A percentile compares a stretch with the other conserved stretches of the same genome.
These are phyloP conservation scores for Cladosporium halotolerans DNA, from an alignment of 2,329 filamentous ascomycete genomes.

Conservation along the genomic window DNA sequence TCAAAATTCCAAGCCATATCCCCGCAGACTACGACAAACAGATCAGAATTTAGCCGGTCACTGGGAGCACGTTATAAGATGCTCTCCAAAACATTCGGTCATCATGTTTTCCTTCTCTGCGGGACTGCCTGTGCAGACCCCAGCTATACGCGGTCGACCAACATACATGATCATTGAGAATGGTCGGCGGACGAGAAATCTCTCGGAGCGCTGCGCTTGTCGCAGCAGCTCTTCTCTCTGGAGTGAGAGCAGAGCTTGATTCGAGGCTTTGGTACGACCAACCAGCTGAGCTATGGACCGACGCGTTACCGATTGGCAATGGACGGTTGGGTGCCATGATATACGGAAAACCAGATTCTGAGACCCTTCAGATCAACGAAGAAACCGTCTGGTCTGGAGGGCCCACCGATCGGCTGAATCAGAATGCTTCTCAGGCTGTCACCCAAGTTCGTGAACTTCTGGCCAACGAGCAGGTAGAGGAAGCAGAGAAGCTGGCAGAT, in stretches of 20 bases:
- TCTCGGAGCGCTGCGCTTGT: not conserved
- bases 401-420: constrained; percentile 3
- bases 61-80: too few species aligned
- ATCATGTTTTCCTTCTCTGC: too few species aligned
- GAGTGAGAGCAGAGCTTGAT: not conserved
- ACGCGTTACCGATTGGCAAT: constrained; percentile 5
- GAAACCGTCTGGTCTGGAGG: constrained; percentile 8
- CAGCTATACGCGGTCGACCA: too few species aligned
- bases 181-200: too few species aligned
- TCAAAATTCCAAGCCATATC: too few species aligned
- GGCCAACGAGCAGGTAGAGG: not conserved
- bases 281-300: constrained; percentile 4
- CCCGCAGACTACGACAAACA: too few species aligned
- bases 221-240: not conserved
- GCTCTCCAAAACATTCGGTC: too few species aligned
- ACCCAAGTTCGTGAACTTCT: constrained; percentile 3
- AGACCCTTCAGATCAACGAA: constrained; percentile 8
- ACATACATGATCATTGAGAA: too few species aligned
- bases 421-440: constrained; percentile 1
- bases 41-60: too few species aligned
- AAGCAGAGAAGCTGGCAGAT: constrained; percentile 6
- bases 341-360: not conserved
- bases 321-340: constrained; percentile 4
- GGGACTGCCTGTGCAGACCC: too few species aligned
- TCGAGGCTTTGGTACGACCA: constrained; percentile 5